phyloP scores from a whole-genome alignment of 352 stramenopile species.

The Nothophytophthora sp. region DNA sequence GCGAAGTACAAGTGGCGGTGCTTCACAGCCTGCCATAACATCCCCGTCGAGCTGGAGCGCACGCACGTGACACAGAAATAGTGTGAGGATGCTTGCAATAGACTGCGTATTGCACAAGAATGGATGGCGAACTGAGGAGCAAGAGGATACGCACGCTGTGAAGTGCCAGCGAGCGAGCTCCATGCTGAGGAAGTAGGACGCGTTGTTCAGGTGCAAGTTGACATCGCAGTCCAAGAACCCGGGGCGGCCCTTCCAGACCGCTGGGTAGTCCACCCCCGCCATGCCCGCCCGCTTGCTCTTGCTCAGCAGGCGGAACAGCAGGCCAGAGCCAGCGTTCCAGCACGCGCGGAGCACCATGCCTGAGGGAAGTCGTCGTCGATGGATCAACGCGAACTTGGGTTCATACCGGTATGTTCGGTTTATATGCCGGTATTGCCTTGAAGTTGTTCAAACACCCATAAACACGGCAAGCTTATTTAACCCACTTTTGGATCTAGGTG shows the following conservation, averaged over 20 bases:
- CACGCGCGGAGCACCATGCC: conserved; percentile 79
- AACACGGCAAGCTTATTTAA: too few relatives aligned
- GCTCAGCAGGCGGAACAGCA: conserved; percentile 56
- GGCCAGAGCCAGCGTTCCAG: conserved; percentile 72
- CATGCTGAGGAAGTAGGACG: conserved; percentile 82
- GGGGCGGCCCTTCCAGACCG: conserved; percentile 69
- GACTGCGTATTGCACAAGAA: too few relatives aligned
- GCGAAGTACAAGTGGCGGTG: conserved; percentile 63
- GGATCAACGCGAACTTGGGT: too few relatives aligned
- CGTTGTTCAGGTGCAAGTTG: conserved; percentile 89
- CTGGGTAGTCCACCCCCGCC: conserved; percentile 59
- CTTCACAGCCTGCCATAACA: conserved; percentile 61
- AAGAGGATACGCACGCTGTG: conserved; percentile 69
- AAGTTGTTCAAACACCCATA: too few relatives aligned
- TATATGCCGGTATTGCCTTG: too few relatives aligned
- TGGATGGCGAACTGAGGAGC: too few relatives aligned
- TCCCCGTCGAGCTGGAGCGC: conserved; percentile 27
- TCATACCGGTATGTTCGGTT: too few relatives aligned
- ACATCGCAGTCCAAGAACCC: conserved; percentile 84
- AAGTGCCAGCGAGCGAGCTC: conserved; percentile 89
- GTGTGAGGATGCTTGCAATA: too few relatives aligned
- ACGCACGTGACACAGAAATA: too few relatives aligned
- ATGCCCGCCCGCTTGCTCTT: conserved; percentile 48
- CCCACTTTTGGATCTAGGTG: too few relatives aligned
- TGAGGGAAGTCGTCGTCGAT: too few relatives aligned